These are phyloP conservation scores for Camellia japonica DNA, from an alignment of 148 eudicot species.

Conservation along the genomic window DNA sequence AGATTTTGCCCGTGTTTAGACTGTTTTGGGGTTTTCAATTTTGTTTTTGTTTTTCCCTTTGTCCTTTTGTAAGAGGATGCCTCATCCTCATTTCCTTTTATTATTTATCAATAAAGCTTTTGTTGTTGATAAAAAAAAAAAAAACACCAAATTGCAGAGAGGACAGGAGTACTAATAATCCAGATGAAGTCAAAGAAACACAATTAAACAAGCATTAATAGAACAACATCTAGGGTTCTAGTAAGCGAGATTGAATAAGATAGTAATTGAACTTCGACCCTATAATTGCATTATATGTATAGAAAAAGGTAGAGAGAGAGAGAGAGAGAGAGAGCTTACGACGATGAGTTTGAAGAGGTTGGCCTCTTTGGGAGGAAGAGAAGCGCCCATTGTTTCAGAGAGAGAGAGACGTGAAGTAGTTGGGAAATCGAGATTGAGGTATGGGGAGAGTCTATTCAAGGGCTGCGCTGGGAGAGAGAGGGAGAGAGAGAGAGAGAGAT, in stretches of 20 bases:
- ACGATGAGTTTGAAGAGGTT: constrained; percentile 97
- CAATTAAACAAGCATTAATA: not conserved
- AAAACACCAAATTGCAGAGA: not conserved
- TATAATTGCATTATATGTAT: not conserved
- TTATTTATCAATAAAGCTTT: no score
- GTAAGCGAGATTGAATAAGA: not conserved
- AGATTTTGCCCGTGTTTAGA: no score
- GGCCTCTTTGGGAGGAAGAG: constrained; percentile 92
- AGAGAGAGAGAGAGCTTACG: constrained; percentile 42
- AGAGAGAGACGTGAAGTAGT: constrained; percentile 7
- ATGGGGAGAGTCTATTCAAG: constrained; percentile 5
- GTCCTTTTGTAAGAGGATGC: no score
- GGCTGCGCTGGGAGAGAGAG: constrained; percentile 18
- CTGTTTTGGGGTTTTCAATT: no score
- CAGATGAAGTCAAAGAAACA: not conserved
- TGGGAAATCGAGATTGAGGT: not conserved
- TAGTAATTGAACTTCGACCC: constrained; percentile 5
- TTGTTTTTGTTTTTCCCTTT: no score
- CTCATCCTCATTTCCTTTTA: no score
- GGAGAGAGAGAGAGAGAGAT: constrained; percentile 19
- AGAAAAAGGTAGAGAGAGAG: not conserved
- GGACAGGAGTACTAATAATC: not conserved
- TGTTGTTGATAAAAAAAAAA: not conserved
- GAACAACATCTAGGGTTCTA: not conserved
- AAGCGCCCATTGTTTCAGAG: constrained; percentile 60